These are phyloP conservation scores for Madurella mycetomatis DNA, from an alignment of 2,329 filamentous ascomycete genomes.

Conservation along the genomic window DNA sequence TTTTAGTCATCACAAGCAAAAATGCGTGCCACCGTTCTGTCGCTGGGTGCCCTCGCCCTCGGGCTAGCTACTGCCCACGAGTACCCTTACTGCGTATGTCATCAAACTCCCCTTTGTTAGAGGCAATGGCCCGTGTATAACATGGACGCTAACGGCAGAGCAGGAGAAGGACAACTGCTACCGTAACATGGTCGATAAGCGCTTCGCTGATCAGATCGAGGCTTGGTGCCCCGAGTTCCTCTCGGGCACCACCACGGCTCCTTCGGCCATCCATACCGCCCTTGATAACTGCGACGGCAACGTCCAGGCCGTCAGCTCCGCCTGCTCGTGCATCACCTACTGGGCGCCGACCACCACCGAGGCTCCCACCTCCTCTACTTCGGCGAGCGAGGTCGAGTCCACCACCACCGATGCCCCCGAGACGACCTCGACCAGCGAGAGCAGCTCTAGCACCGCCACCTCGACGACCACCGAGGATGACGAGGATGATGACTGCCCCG, in stretches of 20 bases:
- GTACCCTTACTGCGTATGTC: slow-evolving; percentile 24
- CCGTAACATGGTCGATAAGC: slow-evolving; percentile 22
- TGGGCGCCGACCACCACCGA: slow-evolving; percentile 1
- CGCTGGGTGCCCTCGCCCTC: slow-evolving; percentile 23
- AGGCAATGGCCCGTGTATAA: neutral
- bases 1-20: neutral
- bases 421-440: neutral
- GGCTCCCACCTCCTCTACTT: neutral
- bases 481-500: slow-evolving; percentile 39
- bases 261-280: slow-evolving; percentile 23
- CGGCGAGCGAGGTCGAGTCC: slow-evolving; percentile 3
- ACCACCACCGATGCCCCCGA: slow-evolving; percentile 7
- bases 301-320: slow-evolving; percentile 25
- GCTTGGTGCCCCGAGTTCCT: slow-evolving; percentile 25
- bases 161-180: slow-evolving; percentile 27
- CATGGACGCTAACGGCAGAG: neutral
- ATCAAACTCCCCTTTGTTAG: neutral
- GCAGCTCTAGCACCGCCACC: slow-evolving; percentile 1
- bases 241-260: slow-evolving; percentile 18
- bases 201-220: slow-evolving; percentile 17
- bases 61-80: slow-evolving; percentile 20
- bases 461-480: slow-evolving; percentile 37
- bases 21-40: slow-evolving; percentile 23
- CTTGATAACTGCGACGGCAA: slow-evolving; percentile 24
- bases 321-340: slow-evolving; percentile 30